Evolutionary conservation across 345 rosid species (phyloP).

Genomic region (Erysimum cheiranthoides): DNA sequence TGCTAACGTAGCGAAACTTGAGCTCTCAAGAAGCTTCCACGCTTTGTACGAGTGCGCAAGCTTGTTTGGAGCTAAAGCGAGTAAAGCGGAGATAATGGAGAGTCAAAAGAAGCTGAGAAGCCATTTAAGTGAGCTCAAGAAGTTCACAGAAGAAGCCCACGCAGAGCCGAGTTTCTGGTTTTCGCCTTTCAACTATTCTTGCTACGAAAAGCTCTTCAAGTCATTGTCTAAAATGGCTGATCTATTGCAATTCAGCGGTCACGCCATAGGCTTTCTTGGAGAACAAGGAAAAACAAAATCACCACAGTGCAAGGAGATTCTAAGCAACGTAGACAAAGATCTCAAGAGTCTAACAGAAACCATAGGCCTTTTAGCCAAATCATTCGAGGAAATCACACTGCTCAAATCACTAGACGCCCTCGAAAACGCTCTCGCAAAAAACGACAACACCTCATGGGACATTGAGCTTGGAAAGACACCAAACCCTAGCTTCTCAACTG

Average conservation of each 20-base stretch:
- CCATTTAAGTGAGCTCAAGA: slow-evolving; percentile 54
- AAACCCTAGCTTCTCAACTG: slow-evolving; percentile 35
- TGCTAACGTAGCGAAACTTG: slow-evolving; percentile 64
- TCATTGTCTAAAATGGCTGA: slow-evolving; percentile 69
- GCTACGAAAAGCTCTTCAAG: slow-evolving; percentile 62
- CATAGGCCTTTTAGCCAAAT: slow-evolving; percentile 53
- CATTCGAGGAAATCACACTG: slow-evolving; percentile 57
- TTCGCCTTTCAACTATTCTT: slow-evolving; percentile 65
- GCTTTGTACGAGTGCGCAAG: slow-evolving; percentile 53
- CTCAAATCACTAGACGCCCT: slow-evolving; percentile 56
- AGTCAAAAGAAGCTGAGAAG: slow-evolving; percentile 57
- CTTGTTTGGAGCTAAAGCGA: slow-evolving; percentile 50
- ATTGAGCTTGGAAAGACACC: slow-evolving; percentile 63
- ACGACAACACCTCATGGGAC: slow-evolving; percentile 48
- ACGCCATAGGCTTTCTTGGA: slow-evolving; percentile 54
- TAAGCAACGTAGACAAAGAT: slow-evolving; percentile 55
- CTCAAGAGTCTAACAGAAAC: slow-evolving; percentile 54
- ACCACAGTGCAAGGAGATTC: slow-evolving; percentile 46
- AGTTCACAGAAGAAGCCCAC: slow-evolving; percentile 73
- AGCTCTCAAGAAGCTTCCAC: slow-evolving; percentile 56
- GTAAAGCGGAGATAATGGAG: slow-evolving; percentile 46
- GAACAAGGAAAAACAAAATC: slow-evolving; percentile 49
- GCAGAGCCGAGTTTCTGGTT: slow-evolving; percentile 91
- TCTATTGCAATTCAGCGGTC: slow-evolving; percentile 60
- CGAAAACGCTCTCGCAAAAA: slow-evolving; percentile 55